Evolutionary conservation across 345 rosid genomes (phyloP).

Genomic region (Noccaea caerulescens): DNA sequence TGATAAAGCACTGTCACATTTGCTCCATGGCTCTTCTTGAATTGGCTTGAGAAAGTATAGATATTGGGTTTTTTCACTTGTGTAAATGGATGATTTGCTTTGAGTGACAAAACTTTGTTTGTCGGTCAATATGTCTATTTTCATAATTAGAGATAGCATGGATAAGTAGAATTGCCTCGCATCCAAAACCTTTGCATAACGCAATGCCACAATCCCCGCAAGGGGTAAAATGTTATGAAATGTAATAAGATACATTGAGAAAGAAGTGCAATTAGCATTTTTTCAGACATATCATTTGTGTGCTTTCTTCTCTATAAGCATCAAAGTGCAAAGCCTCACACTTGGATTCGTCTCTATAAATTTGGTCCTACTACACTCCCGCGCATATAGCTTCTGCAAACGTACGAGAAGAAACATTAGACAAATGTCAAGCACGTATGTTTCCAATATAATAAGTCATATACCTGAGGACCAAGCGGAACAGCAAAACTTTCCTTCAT

Average conservation of each 20-base stretch:
- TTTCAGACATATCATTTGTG: conserved; percentile 5
- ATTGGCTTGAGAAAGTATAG: neutral
- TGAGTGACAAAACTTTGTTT: neutral
- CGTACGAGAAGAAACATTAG: neutral
- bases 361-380: conserved; percentile 49
- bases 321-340: conserved; percentile 9
- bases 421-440: neutral
- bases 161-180: neutral
- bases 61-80: conserved; percentile 14
- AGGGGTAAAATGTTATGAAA: conserved; percentile 10
- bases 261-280: conserved; percentile 22
- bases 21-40: conserved; percentile 54
- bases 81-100: conserved; percentile 37
- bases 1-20: conserved; percentile 77
- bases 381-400: conserved; percentile 76
- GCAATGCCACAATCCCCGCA: conserved; percentile 3
- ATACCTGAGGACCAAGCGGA: conserved; percentile 78
- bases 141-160: neutral
- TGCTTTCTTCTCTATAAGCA: conserved; percentile 13
- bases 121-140: neutral
- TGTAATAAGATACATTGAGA: conserved; percentile 27
- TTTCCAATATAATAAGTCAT: conserved; percentile 2
- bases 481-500: conserved; percentile 78
- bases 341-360: conserved; percentile 5
- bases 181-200: conserved; percentile 19